phyloP scores from a whole-genome alignment of 2,329 filamentous ascomycete genomes.

The Aspergillus ochraceus region DNA sequence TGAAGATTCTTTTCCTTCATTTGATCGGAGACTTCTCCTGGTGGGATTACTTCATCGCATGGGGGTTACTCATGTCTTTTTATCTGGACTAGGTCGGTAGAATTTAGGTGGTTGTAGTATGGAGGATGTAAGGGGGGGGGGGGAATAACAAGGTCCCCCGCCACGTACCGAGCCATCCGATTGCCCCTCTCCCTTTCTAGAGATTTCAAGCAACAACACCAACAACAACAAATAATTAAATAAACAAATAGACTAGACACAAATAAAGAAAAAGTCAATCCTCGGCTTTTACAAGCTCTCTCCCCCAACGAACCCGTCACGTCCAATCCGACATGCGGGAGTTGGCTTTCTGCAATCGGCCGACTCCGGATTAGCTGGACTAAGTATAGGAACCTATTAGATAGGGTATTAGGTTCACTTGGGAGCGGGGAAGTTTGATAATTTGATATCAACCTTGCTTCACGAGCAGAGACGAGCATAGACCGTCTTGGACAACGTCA shows the following conservation, averaged over 20 bases:
- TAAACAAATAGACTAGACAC: neutral
- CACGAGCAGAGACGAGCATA: neutral
- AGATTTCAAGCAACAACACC: neutral
- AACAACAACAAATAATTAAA: neutral
- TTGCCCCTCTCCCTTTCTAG: no score
- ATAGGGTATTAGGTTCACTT: no score
- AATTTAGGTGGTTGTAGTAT: no score
- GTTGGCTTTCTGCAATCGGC: neutral
- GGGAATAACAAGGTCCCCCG: no score
- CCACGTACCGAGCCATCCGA: no score
- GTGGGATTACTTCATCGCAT: no score
- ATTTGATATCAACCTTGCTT: neutral
- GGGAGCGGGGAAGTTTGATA: no score
- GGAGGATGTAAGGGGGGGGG: neutral
- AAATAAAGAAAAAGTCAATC: neutral
- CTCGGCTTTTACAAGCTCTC: neutral
- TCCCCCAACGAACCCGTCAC: neutral
- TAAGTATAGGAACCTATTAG: neutral
- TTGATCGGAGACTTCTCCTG: neutral
- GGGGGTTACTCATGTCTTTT: no score
- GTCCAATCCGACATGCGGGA: neutral
- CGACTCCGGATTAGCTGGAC: neutral
- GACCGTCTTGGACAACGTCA: neutral
- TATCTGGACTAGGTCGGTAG: no score
- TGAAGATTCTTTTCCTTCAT: conserved; percentile 2